Evolutionary conservation across 164 flowering plant species (phyloP), one percentile per base, ranked within the genome.

Genomic region (Buxus sempervirens): DNA sequence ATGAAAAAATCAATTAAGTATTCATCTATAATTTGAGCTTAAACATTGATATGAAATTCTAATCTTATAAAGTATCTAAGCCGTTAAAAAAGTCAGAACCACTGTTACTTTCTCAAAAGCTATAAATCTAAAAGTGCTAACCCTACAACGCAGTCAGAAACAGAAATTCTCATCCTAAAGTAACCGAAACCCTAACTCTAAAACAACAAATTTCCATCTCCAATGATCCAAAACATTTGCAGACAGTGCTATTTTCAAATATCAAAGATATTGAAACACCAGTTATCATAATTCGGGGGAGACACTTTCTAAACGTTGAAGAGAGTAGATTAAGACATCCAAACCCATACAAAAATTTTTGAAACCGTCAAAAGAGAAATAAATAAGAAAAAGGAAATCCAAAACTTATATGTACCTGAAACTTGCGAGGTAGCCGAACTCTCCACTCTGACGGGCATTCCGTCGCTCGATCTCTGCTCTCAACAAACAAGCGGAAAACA

Each of bases 371-470:
- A 32, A 7, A 32, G 38, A 32, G 38, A 32, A 32, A 32, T 3
- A n/a, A n/a, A 32, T 3, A 32, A 32, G 38, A 32, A 6, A 16
- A 27, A 20, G 18, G 10, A 23, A 64, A 58, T 19, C 0, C 51
- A 18, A 25, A 28, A 13, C 26, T n/a, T 7, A 67, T 56, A 1
- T 23, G 14, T 74, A 87, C 92, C 94, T 78, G 93, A 80, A 65
- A 76, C 76, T 61, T 82, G 93, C 27, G 86, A 79, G 58, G 81
- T 85, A 0, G 84, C 70, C 16, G 88, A 82, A 75, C 70, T 76
- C 63, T 91, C 95, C 6, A 88, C 90, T 80, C 91, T 82, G 71
- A 88, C 93, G 8, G 93, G 96, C 96, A 89, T 91, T 74, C 76
- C 54, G 38, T 45, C 32, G 38, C 48, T 63, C 73, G 54, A 67